Evolutionary conservation across 768 basidiomycete species (phyloP), one percentile per base, ranked within the genome.

Genomic region (Boletus reticuloceps): DNA sequence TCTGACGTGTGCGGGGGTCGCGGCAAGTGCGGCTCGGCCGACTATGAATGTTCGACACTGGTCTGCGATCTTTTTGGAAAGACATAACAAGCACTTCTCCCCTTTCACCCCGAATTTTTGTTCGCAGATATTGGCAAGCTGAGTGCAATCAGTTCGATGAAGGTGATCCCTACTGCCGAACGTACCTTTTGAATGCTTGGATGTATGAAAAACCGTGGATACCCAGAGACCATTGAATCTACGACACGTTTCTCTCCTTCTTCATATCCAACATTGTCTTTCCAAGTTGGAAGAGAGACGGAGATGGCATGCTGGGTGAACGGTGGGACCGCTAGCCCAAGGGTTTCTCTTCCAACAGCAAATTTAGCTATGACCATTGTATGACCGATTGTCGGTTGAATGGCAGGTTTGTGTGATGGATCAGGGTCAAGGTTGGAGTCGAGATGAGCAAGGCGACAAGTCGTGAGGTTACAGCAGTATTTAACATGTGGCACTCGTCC

Each of bases 131-230:
- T 68, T 56, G 1, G 88, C 89, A 56, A 98, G 88, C 94, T 98
- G 69, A 27, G 47, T 2, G 19, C 8, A 16, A 48, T 37, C 46
- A 51, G 12, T 13, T 45, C 25, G 19, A 54, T 41, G 42, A 43
- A 43, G 36, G 32, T 25, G 14, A 48, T 1, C 17, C 5, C 5
- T 31, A 37, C 16, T 14, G 19, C 43, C 44, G 51, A n/a, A 71
- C 80, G 59, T 65, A 94, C 96, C 78, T 91, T 91, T 64, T 82
- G 81, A 40, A 97, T 93, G 58, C 80, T 87, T 29, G 83, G 73
- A 69, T 97, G 91, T 50, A 98, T 89, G 72, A 96, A 97, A 73
- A 98, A 98, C 50, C 96, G 77, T 0, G 96, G 96, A 67, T 98
- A 99, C 6, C 95, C 96, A 5, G 85, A 82, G 40, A 89, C 82